Percentiles rank a stretch among this genome's conserved stretches.
Evolutionary conservation across 306 rosid genomes (phyloP).

Genomic region (Canavalia gladiata): DNA sequence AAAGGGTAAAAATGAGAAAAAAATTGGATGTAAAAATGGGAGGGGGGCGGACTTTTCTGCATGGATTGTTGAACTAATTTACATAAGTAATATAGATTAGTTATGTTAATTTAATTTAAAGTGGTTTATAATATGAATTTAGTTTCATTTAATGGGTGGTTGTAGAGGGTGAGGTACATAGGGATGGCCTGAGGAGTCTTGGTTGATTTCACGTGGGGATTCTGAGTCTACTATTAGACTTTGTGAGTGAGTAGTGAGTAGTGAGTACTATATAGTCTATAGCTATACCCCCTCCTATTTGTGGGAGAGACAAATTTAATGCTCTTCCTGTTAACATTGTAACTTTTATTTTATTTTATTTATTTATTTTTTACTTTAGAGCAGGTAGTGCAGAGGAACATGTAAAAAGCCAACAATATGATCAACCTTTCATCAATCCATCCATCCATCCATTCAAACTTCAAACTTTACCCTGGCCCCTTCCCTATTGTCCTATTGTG

Average conservation of each 20-base stretch:
- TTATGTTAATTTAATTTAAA: no score
- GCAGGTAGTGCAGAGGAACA: slow-evolving; percentile 45
- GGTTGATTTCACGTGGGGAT: slow-evolving; percentile 54
- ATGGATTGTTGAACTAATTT: no score
- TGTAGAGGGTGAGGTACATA: slow-evolving; percentile 42
- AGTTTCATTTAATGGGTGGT: slow-evolving; percentile 47
- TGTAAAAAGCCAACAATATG: slow-evolving; percentile 32
- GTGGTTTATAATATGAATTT: no score
- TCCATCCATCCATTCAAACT: slow-evolving; percentile 1
- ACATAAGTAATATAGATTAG: no score
- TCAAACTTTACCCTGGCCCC: slow-evolving; percentile 8
- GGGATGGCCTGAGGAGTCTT: slow-evolving; percentile 35
- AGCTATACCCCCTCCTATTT: slow-evolving; percentile 43
- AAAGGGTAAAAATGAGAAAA: no score
- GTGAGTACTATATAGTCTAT: background rate
- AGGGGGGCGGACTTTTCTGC: no score
- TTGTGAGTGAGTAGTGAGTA: background rate
- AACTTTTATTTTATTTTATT: background rate
- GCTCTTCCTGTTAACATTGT: slow-evolving; percentile 36
- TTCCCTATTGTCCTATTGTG: slow-evolving; percentile 14
- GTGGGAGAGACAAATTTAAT: slow-evolving; percentile 70
- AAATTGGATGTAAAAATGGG: no score
- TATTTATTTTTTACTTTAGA: background rate
- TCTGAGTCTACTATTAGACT: slow-evolving; percentile 46
- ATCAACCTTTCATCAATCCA: background rate